These are phyloP conservation scores for Lojkania enalia DNA, from an alignment of 2,329 filamentous ascomycete species.

Conservation along the genomic window DNA sequence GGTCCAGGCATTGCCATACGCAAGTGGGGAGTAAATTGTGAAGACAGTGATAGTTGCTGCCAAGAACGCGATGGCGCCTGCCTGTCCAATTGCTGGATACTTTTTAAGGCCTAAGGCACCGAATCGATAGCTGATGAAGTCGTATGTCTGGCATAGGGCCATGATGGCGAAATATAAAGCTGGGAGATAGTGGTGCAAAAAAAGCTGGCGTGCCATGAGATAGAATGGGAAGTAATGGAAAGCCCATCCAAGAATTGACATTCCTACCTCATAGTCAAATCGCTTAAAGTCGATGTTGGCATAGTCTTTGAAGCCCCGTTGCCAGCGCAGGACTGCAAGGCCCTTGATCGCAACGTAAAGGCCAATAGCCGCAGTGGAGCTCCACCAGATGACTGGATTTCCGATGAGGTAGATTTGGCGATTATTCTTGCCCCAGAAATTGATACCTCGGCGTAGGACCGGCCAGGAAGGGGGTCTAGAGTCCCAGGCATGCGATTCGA, in stretches of 20 bases:
- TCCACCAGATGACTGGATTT: slow-evolving; percentile 89
- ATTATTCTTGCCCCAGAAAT: slow-evolving; percentile 91
- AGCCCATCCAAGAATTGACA: slow-evolving; percentile 87
- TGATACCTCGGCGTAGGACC: slow-evolving; percentile 88
- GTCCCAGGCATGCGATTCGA: slow-evolving; percentile 97
- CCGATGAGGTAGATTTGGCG: slow-evolving; percentile 96
- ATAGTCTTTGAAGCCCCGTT: slow-evolving; percentile 90
- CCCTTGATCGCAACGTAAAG: slow-evolving; percentile 85
- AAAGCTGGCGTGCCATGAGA: slow-evolving; percentile 96
- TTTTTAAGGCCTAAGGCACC: slow-evolving; percentile 68
- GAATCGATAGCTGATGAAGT: slow-evolving; percentile 79
- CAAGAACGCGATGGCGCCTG: slow-evolving; percentile 74
- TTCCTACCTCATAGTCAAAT: slow-evolving; percentile 96
- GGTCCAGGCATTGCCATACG: slow-evolving; percentile 95
- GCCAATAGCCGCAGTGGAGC: slow-evolving; percentile 74
- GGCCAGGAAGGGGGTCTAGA: slow-evolving; percentile 94
- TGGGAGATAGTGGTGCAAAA: slow-evolving; percentile 98
- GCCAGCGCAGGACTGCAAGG: slow-evolving; percentile 86
- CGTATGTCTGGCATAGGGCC: slow-evolving; percentile 83
- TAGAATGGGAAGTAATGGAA: slow-evolving; percentile 99
- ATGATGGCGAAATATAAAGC: slow-evolving; percentile 95
- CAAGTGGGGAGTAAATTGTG: slow-evolving; percentile 80
- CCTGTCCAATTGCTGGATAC: slow-evolving; percentile 72
- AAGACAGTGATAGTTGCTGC: slow-evolving; percentile 76
- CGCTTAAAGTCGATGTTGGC: slow-evolving; percentile 81